Base-by-base conservation (phyloP, 306 rosid species). In the Trichosanthes cucumerina region DNA sequence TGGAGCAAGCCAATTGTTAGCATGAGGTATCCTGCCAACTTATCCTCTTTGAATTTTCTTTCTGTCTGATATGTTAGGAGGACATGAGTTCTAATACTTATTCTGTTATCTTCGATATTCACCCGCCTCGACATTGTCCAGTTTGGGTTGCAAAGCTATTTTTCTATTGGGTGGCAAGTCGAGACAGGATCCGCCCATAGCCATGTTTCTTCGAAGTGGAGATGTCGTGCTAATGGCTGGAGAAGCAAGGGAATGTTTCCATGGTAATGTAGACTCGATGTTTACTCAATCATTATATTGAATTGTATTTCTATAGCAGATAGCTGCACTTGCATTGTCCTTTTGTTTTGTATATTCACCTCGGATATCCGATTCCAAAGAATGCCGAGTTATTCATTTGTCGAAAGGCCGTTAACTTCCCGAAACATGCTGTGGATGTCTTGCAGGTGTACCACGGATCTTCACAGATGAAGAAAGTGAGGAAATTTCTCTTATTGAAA, bases 221-320 rank as follows among this genome's bases (percentile, higher is more conserved):
- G 99, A 95, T 86, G 92, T 86, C 63, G 89, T 95, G 79, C 97
- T 95, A 68, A 95, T 95, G 99, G 99, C 93, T 6, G 93, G 97
- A 71, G 93, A 91, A 85, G 96, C 96, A 65, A 92, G 97, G 81
- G 92, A 95, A 85, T 91, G 97, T 80, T 95, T 89, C 82, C 98
- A 95, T 70, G 97, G 98, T 91, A 88, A 80, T 77, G 68, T 18
- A 33, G 16, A 50, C 49, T 66, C 31, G 15, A 50, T 81, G 15
- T 7, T 7, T 7, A 46, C 33, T 79, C 38, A 63, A 19, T 19
- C 31, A 19, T 43, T 21, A 36, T 43, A 58, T 65, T 11, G n/a
- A 52, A 14, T 26, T 75, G 50, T 10, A 38, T 41, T 41, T 39
- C 74, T 28, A 28, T 28, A 60, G 9, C 8, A 24, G 66, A 59